Evolutionary conservation across 192 early-diverging fungal genomes (phyloP), one percentile per base, ranked within the genome.

Genomic region (Linnemannia zychae): DNA sequence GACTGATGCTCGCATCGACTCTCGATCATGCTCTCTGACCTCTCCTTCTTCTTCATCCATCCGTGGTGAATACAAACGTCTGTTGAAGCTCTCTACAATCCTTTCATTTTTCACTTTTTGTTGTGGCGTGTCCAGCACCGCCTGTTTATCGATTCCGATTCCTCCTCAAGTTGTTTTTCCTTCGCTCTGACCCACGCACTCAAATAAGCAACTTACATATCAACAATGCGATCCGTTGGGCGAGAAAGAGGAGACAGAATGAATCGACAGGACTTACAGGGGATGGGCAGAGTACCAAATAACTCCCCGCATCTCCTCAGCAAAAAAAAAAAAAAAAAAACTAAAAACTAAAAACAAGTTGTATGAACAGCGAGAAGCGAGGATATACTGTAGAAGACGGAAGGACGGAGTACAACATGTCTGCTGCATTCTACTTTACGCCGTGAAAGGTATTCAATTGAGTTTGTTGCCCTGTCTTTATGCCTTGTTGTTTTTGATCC

Each of bases 181-280:
- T 16, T 40, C 33, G 67, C 37, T 36, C 67, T 24, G 37, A 68
- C 33, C 33, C 37, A 33, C 67, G 36, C 33, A 7, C 28, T n/a
- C 0, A 24, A 67, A 67, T 4, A 9, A 31, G 63, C 1, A 66
- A 36, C 15, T 11, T 17, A 68, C 15, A 38, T 38, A 68, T 18
- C 67, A 68, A 68, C 67, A 68, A 67, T 20, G 40, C 69, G n/a
- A 46, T 71, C 57, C 57, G 57, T 63, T 63, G 37, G 67, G 40
- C 40, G 40, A 44, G 40, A 44, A 9, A 68, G 67, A 38, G 67
- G 34, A 67, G 17, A 7, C 0, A 67, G 67, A 68, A 28, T 2
- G 37, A 68, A 68, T 38, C 67, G 38, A 68, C 37, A 68, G 33
- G 34, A 37, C 33, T 20, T 11, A 18, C 5, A 31, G 15, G 31